phyloP scores from a whole-genome alignment of 2,329 filamentous ascomycete species.

The Taxawa tesnikishii region DNA sequence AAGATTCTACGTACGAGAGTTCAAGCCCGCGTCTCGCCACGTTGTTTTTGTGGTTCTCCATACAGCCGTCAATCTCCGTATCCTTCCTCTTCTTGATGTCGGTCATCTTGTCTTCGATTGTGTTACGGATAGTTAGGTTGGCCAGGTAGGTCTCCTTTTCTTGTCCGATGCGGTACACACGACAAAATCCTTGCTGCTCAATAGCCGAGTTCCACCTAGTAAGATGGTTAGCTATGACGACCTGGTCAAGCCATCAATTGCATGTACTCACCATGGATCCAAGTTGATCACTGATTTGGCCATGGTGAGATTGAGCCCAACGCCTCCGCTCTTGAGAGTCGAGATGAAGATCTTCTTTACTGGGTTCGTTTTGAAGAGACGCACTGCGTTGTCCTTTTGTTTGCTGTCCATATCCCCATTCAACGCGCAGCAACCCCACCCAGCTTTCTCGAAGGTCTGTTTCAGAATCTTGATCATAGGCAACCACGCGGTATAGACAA shows the following conservation, averaged over 20 bases:
- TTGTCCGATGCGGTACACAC: slow-evolving; percentile 56
- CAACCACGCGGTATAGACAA: slow-evolving; percentile 48
- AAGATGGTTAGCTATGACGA: background rate
- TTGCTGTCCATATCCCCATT: slow-evolving; percentile 30
- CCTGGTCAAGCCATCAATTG: background rate
- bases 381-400: slow-evolving; percentile 33
- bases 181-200: slow-evolving; percentile 34
- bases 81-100: slow-evolving; percentile 3
- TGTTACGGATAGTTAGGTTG: background rate
- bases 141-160: slow-evolving; percentile 24
- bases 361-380: slow-evolving; percentile 29
- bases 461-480: slow-evolving; percentile 40
- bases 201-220: slow-evolving; percentile 9
- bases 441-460: slow-evolving; percentile 36
- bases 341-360: slow-evolving; percentile 39
- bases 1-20: background rate
- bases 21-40: slow-evolving; percentile 1
- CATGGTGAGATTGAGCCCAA: slow-evolving; percentile 41
- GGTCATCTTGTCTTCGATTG: background rate
- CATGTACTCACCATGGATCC: background rate
- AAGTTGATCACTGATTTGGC: background rate
- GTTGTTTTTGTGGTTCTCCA: no score
- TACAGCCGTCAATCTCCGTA: no score
- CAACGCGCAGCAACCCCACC: slow-evolving; percentile 35
- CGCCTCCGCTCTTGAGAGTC: slow-evolving; percentile 44